A percentile compares a stretch with the other conserved stretches of the same genome.
Evolutionary conservation across 2,329 filamentous ascomycete genomes (phyloP).

Genomic region (Orbilia blumenaviensis): DNA sequence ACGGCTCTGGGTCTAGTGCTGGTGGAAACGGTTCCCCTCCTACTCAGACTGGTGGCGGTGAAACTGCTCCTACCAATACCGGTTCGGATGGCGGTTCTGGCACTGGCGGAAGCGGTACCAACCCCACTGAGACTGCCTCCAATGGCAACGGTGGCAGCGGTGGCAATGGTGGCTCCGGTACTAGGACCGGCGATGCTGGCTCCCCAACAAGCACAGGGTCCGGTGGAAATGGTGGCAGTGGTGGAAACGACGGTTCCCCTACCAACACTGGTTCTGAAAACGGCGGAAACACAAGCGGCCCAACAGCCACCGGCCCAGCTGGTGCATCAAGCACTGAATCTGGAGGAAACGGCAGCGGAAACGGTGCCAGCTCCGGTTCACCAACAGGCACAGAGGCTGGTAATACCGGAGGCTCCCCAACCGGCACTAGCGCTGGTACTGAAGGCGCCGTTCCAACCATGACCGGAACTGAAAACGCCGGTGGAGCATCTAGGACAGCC

Average conservation of each 20-base stretch:
- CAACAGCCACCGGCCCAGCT: not conserved
- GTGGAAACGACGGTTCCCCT: not conserved
- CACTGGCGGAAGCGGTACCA: not conserved
- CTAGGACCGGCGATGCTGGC: not conserved
- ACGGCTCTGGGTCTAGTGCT: slow-evolving; percentile 1
- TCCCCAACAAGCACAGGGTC: slow-evolving; percentile 13
- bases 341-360: not conserved
- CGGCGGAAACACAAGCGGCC: not conserved
- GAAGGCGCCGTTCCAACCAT: not conserved
- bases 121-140: slow-evolving; percentile 6
- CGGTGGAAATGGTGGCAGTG: not conserved
- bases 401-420: not conserved
- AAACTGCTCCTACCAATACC: not conserved
- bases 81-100: not conserved
- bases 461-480: not conserved
- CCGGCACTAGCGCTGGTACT: not conserved
- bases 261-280: not conserved
- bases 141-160: slow-evolving; percentile 3
- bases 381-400: slow-evolving; percentile 7
- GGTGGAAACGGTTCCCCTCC: not conserved
- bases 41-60: not conserved
- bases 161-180: slow-evolving; percentile 17
- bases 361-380: not conserved
- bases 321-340: not conserved
- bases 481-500: not conserved